Evolutionary conservation across 1,284 basidiomycete species (phyloP), one percentile per base, ranked within the genome.

Genomic region (Trichosporon ovoides): DNA sequence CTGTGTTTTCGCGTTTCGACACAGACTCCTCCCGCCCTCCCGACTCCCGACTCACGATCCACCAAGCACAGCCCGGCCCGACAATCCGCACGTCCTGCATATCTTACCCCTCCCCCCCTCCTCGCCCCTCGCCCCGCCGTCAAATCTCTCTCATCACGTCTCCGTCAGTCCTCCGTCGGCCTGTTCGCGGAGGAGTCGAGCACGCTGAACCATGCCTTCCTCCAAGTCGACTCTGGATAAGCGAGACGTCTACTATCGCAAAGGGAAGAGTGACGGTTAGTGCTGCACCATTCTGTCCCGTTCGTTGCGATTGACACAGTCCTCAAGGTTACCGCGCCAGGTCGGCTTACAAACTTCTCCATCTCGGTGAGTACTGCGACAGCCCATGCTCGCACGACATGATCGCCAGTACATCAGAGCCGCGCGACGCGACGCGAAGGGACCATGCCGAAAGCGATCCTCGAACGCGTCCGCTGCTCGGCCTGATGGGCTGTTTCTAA

Each of bases 311-410:
- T 52, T 36, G 20, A 36, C 51, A 52, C 35, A n/a, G 28, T 18
- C 43, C n/a, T 43, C 12, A 67, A 71, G 80, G 80, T 5, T 84
- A 82, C 63, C 75, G 82, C 50, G 82, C 82, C 2, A 74, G 82
- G 11, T 83, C 82, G 13, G 82, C 82, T 0, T 83, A 80, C 73
- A 83, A 83, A 68, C 76, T 80, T 7, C 55, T 77, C 1, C 75
- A 75, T 57, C 66, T 76, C 10, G 64, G 61, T 63, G 48, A 19
- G 62, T 57, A 11, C n/a, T 31, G 24, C 43, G 28, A 7, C 5
- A 9, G 28, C 28, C 28, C 28, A 31, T 31, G 28, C 28, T 5
- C 5, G 5, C 3, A 10, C 11, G 9, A 38, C 31, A 28, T 3
- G 12, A 20, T 6, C 14, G 19, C 9, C 34, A 20, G 20, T 13